Evolutionary conservation across 176 grass and related monocot species (phyloP), one percentile per base, ranked within the genome.

Genomic region (Miscanthus lutarioriparius): DNA sequence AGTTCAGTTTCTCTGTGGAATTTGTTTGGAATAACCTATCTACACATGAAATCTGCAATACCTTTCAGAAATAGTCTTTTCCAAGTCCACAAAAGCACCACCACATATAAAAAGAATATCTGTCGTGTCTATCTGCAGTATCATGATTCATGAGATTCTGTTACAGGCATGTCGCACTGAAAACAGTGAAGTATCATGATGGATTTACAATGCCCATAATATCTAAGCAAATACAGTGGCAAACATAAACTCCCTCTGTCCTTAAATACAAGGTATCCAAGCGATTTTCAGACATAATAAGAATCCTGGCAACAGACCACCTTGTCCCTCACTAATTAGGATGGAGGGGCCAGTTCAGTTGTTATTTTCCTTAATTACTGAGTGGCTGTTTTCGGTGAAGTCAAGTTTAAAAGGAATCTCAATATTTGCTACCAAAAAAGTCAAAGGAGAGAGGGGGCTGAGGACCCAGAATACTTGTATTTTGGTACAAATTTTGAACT

Each of bases 51-150:
- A 39, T 75, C 2, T 43, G 80, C 40, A 80, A 44, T 95, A 99
- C 96, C 96, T 95, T 91, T 99, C 93, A 71, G 96, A 99, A 91
- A 99, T 92, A 64, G 89, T 94, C 87, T 94, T 99, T 35, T 99
- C 93, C 87, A 99, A 90, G 77, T 96, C 93, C 72, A 99, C 88
- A 90, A 99, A 99, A 85, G 96, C 93, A 37, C 96, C 96, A 83
- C 96, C 93, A 77, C 96, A 99, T 90, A 99, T 94, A 74, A 99
- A 99, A 89, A 99, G 96, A 89, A 99, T 96, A 87, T 99, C 91
- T 90, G 91, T 96, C n/a, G 96, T 99, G 77, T 99, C 90, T 92
- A 99, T 91, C 96, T 99, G 94, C 64, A 80, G 80, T 83, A 67
- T 28, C 28, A 82, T 51, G 58, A 78, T 62, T 62, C n/a, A 62